phyloP scores from a whole-genome alignment of 2,329 filamentous ascomycete species.

The Canariomyces notabilis region DNA sequence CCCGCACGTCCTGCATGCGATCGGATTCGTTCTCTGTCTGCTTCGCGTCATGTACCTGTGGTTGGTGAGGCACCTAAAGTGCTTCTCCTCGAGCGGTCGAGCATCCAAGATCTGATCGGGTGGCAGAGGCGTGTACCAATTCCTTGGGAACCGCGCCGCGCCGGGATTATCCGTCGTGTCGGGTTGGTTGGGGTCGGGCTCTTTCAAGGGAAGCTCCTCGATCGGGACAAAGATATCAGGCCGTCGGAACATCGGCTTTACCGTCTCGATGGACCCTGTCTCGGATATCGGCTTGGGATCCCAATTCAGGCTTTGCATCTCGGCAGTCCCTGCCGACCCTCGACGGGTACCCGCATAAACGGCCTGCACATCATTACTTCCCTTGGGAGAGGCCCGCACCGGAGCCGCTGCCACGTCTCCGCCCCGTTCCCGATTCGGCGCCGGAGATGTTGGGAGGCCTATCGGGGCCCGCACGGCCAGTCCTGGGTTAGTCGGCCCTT shows the following conservation, averaged over 20 bases:
- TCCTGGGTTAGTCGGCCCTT: constrained; percentile 9
- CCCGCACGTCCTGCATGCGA: constrained; percentile 50
- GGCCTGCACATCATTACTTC: constrained; percentile 13
- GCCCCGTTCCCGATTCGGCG: constrained; percentile 15
- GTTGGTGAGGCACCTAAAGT: constrained; percentile 43
- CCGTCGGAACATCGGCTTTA: constrained; percentile 12
- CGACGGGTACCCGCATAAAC: background rate
- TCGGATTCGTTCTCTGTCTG: constrained; percentile 45
- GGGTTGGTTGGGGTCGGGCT: constrained; percentile 11
- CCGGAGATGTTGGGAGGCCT: constrained; percentile 22
- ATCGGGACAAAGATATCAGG: background rate
- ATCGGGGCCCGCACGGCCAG: constrained; percentile 15
- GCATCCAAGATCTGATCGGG: constrained; percentile 39
- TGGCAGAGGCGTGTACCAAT: constrained; percentile 26
- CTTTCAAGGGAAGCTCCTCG: constrained; percentile 2
- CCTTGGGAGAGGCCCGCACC: constrained; percentile 20
- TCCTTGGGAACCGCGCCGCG: constrained; percentile 24
- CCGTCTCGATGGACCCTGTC: constrained; percentile 23
- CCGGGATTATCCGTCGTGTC: constrained; percentile 23
- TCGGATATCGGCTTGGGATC: constrained; percentile 19
- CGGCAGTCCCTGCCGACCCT: too few species aligned
- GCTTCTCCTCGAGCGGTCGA: constrained; percentile 35
- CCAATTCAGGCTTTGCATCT: background rate
- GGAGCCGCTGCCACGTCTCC: constrained; percentile 17
- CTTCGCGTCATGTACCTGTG: constrained; percentile 46